A percentile compares a stretch with the other conserved stretches of the same genome.
phyloP scores from a whole-genome alignment of 2,329 filamentous ascomycete species.

The Periconia macrospinosa region DNA sequence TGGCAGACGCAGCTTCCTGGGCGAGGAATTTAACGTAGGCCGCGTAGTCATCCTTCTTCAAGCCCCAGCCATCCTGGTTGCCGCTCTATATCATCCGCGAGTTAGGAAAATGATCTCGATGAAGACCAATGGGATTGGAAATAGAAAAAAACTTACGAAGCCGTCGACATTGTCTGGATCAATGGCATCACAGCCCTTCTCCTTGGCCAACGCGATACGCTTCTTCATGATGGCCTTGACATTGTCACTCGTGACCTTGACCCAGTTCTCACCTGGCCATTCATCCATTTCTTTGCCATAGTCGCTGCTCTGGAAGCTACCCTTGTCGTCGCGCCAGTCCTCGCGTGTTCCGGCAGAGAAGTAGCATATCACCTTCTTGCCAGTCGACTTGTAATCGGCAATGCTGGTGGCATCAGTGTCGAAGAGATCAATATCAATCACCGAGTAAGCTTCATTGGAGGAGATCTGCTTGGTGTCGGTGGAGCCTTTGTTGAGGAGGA shows the following conservation, averaged over 20 bases:
- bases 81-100: slow-evolving; percentile 5
- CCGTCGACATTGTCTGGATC: slow-evolving; percentile 72
- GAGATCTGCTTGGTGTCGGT: slow-evolving; percentile 22
- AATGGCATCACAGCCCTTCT: slow-evolving; percentile 66
- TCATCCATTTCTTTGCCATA: slow-evolving; percentile 52
- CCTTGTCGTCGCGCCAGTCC: slow-evolving; percentile 58
- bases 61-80: slow-evolving; percentile 62
- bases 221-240: slow-evolving; percentile 66
- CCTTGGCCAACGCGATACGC: slow-evolving; percentile 59
- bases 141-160: slow-evolving; percentile 50
- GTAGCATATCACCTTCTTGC: slow-evolving; percentile 70
- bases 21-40: slow-evolving; percentile 64
- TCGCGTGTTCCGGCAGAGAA: slow-evolving; percentile 72
- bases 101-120: slow-evolving; percentile 2
- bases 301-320: slow-evolving; percentile 45
- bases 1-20: slow-evolving; percentile 53
- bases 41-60: slow-evolving; percentile 59
- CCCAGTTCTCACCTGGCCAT: slow-evolving; percentile 68
- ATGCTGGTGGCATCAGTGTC: slow-evolving; percentile 47
- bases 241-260: slow-evolving; percentile 59
- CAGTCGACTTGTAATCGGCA: slow-evolving; percentile 49
- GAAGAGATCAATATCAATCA: slow-evolving; percentile 66
- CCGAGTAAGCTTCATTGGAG: slow-evolving; percentile 7
- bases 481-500: slow-evolving; percentile 12
- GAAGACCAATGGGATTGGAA: not conserved